Conservation (phyloP, 345 rosid genomes). For the Hevea brasiliensis region DNA sequence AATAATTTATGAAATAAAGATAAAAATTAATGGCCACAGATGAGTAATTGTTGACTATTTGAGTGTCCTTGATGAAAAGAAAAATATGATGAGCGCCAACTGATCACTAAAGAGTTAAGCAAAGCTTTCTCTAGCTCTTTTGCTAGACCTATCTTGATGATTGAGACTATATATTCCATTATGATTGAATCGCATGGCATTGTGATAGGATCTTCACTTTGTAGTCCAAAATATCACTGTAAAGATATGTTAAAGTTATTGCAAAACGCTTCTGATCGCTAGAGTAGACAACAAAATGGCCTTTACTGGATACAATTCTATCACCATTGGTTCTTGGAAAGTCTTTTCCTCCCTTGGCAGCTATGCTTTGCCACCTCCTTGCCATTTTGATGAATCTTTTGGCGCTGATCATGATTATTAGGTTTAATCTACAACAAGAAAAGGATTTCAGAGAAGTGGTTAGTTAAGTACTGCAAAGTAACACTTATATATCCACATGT, state of each 20-base stretch:
- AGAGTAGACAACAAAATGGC: conserved; percentile 18
- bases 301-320: neutral
- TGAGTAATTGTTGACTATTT: neutral
- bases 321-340: neutral
- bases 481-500: no score
- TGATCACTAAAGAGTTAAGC: neutral
- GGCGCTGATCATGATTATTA: conserved; percentile 4
- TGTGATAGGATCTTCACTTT: neutral
- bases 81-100: neutral
- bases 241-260: conserved; percentile 14
- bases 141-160: neutral
- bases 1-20: no score
- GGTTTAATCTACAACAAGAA: neutral
- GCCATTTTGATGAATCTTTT: conserved; percentile 7
- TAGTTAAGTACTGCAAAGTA: no score
- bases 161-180: neutral
- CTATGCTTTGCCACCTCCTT: conserved; percentile 1
- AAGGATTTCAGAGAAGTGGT: no score
- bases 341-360: neutral
- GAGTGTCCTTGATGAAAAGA: neutral
- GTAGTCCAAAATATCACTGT: conserved; percentile 2
- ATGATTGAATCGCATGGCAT: conserved; percentile 1
- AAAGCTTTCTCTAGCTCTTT: neutral
- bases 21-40: neutral
- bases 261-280: neutral